phyloP scores from a whole-genome alignment of 345 rosid species.

The Bruguiera parviflora region DNA sequence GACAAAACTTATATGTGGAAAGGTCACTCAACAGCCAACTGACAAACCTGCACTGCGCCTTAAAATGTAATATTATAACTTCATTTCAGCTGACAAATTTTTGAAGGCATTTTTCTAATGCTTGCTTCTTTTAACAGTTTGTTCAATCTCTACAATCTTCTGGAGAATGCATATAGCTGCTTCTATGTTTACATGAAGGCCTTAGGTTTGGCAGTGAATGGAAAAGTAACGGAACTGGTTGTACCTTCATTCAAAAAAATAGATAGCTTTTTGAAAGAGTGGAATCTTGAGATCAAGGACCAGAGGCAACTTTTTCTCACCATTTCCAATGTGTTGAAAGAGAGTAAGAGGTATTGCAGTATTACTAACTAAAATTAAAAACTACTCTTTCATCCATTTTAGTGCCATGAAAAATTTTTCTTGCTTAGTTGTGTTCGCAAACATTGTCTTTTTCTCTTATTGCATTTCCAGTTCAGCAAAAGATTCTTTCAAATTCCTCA shows the following conservation, averaged over 20 bases:
- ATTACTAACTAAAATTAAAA: neutral
- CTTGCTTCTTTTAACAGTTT: constrained; percentile 51
- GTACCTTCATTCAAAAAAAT: constrained; percentile 75
- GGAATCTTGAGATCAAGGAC: constrained; percentile 78
- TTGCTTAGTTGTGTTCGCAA: constrained; percentile 1
- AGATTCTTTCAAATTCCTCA: constrained; percentile 69
- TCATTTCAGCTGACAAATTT: neutral
- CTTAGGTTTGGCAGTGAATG: constrained; percentile 58
- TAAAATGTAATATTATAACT: constrained; percentile 60
- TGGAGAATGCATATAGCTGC: constrained; percentile 62
- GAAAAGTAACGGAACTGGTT: constrained; percentile 73
- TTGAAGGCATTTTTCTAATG: constrained; percentile 12
- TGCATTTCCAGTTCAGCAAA: constrained; percentile 53
- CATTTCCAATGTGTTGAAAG: constrained; percentile 66
- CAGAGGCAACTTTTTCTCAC: constrained; percentile 79
- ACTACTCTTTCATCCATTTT: constrained; percentile 1
- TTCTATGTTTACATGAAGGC: constrained; percentile 83
- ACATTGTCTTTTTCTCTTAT: neutral
- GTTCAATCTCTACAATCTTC: constrained; percentile 87
- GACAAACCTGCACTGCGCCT: constrained; percentile 86
- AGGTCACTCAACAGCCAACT: constrained; percentile 72
- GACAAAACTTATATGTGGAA: constrained; percentile 66
- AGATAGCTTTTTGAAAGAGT: constrained; percentile 88
- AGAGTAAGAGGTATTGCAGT: constrained; percentile 62
- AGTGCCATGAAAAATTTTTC: neutral